These are phyloP conservation scores for Loxodes magnus DNA, from an alignment of 73 alveolate species.

Conservation along the genomic window DNA sequence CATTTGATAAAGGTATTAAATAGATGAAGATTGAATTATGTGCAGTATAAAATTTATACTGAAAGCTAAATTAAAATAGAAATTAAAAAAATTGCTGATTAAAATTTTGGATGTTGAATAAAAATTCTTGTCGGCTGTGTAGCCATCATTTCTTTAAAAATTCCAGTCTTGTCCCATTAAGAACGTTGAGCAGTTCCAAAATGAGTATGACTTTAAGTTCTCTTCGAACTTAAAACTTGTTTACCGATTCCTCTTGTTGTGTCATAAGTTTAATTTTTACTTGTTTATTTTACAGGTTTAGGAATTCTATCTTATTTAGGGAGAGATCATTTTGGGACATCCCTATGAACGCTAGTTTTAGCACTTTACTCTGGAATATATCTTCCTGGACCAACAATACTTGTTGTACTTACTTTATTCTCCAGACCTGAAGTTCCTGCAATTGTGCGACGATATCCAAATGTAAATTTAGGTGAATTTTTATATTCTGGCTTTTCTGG, in stretches of 20 bases:
- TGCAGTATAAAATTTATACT: too few relatives aligned
- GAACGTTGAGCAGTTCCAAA: constrained; percentile 43
- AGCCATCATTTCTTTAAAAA: too few relatives aligned
- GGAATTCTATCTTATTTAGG: constrained; percentile 41
- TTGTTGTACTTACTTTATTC: constrained; percentile 25
- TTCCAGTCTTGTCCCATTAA: too few relatives aligned
- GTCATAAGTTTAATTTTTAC: constrained; percentile 37
- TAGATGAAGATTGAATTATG: too few relatives aligned
- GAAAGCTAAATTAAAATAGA: too few relatives aligned
- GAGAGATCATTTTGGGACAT: constrained; percentile 37
- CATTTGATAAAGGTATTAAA: too few relatives aligned
- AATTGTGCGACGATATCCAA: constrained; percentile 34
- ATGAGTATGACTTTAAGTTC: constrained; percentile 16
- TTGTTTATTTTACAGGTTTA: constrained; percentile 7
- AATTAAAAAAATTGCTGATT: too few relatives aligned
- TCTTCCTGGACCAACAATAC: constrained; percentile 50
- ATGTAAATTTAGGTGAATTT: constrained; percentile 24
- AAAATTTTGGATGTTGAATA: too few relatives aligned
- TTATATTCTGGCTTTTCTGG: constrained; percentile 20
- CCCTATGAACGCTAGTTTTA: constrained; percentile 26
- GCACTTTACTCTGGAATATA: constrained; percentile 44
- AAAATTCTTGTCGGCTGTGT: too few relatives aligned
- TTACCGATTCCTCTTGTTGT: constrained; percentile 25
- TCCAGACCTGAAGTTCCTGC: constrained; percentile 17
- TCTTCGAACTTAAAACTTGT: constrained; percentile 20